phyloP scores from a whole-genome alignment of 2,329 filamentous ascomycete species.

The Sclerotinia glacialis region DNA sequence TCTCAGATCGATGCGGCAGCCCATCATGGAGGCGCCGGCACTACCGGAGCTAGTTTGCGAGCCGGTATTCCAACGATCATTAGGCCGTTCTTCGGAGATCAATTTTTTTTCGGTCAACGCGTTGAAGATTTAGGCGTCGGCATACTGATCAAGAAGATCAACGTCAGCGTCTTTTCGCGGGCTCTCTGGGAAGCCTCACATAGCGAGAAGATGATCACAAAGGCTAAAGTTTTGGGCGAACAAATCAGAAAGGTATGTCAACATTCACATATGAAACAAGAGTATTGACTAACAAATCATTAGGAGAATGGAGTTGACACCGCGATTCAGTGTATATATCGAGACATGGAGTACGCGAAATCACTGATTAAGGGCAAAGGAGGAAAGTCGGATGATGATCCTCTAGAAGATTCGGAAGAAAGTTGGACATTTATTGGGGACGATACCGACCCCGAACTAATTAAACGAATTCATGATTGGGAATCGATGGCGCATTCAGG shows the following conservation, averaged over 20 bases:
- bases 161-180: conserved; percentile 77
- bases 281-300: conserved; percentile 36
- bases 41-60: conserved; percentile 86
- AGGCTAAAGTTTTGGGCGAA: conserved; percentile 77
- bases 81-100: conserved; percentile 95
- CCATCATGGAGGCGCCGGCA: conserved; percentile 92
- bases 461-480: conserved; percentile 38
- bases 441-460: conserved; percentile 38
- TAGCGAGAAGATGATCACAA: conserved; percentile 85
- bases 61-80: conserved; percentile 93
- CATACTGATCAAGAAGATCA: conserved; percentile 83
- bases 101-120: conserved; percentile 89
- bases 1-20: conserved; percentile 88
- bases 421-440: conserved; percentile 86
- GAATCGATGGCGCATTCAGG: conserved; percentile 35
- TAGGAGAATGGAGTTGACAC: conserved; percentile 87
- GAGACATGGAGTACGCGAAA: conserved; percentile 89
- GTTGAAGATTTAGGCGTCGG: conserved; percentile 94
- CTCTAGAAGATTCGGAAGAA: conserved; percentile 65
- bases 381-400: conserved; percentile 52
- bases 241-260: conserved; percentile 75
- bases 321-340: conserved; percentile 89
- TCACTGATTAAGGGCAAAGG: conserved; percentile 70
- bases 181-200: conserved; percentile 91
- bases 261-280: neutral